Evolutionary conservation across 1,284 basidiomycete species (phyloP), one percentile per base, ranked within the genome.

Genomic region (Rhizoctonia solani): DNA sequence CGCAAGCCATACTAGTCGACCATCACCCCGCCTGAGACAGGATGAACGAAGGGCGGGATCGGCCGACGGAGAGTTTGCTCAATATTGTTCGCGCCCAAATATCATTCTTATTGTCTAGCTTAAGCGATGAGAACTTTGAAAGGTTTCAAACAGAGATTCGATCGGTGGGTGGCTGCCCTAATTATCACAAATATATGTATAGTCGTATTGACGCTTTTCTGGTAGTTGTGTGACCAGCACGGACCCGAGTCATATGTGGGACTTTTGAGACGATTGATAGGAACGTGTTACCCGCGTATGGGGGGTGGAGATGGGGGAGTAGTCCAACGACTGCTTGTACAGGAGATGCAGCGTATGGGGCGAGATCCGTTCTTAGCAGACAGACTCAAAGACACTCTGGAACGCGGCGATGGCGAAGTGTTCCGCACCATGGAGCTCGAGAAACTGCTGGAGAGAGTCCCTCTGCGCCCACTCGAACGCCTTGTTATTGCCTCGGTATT

Each of bases 51-150:
- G 67, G 30, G 59, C 58, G 67, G 50, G 52, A 68, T 19, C 68
- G 68, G 34, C 71, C 69, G 25, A 71, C 59, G 53, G 69, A 66
- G 65, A 68, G 59, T 34, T 61, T 78, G 34, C 75, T 78, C 14
- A 76, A 76, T 30, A 81, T 81, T 55, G 79, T 81, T 54, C 78
- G 80, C 70, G 81, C 81, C 21, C 82, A 83, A 72, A 95, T 97
- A 76, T 92, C 94, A 72, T 97, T 97, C 79, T 84, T 96, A 69
- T 84, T 98, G 71, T 93, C 92, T 21, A 96, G 92, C 25, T 85
- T 97, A 68, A 93, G 91, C 68, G 95, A 97, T 79, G 95, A 96
- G 74, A 94, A 94, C 78, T 97, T 93, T 76, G 90, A 93, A 76
- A 87, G 91, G 76, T 92, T 95, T 77, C 88, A 93, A 75, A 80